Evolutionary conservation across 2,329 filamentous ascomycete species (phyloP).

Genomic region (Fusarium denticulatum): DNA sequence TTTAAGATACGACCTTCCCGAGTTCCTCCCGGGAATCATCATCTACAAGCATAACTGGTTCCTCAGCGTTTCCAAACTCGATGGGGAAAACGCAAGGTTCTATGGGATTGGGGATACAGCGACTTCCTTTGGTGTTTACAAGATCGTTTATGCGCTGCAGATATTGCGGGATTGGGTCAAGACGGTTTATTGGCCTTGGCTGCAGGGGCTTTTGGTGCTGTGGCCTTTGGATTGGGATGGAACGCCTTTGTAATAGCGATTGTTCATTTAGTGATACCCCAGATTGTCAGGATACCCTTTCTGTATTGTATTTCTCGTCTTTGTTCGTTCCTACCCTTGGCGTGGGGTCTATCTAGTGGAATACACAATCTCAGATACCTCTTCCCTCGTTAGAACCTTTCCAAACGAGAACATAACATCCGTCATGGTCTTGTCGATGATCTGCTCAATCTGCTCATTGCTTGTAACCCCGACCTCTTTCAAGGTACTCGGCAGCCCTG

Average conservation of each 20-base stretch:
- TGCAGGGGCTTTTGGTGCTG: background rate
- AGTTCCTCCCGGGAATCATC: background rate
- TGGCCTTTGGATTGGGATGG: background rate
- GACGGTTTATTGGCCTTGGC: conserved; percentile 4
- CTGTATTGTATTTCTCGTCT: no score
- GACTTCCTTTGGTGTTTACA: background rate
- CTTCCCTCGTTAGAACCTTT: background rate
- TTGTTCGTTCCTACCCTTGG: no score
- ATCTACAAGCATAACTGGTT: background rate
- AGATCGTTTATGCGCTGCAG: conserved; percentile 2
- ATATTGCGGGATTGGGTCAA: background rate
- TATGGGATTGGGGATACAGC: background rate
- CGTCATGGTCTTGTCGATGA: conserved; percentile 22
- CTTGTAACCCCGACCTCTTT: background rate
- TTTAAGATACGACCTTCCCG: background rate
- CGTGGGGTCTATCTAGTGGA: background rate
- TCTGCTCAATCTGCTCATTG: conserved; percentile 12
- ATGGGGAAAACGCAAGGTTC: background rate
- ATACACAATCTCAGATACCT: conserved; percentile 9
- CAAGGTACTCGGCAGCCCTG: background rate
- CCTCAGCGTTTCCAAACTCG: background rate
- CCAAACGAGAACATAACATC: conserved; percentile 24
- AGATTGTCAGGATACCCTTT: background rate
- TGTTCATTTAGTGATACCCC: background rate
- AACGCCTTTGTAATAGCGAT: no score